Conservation (phyloP, 1,139 yeast genomes). For the Geotrichum reessii region DNA sequence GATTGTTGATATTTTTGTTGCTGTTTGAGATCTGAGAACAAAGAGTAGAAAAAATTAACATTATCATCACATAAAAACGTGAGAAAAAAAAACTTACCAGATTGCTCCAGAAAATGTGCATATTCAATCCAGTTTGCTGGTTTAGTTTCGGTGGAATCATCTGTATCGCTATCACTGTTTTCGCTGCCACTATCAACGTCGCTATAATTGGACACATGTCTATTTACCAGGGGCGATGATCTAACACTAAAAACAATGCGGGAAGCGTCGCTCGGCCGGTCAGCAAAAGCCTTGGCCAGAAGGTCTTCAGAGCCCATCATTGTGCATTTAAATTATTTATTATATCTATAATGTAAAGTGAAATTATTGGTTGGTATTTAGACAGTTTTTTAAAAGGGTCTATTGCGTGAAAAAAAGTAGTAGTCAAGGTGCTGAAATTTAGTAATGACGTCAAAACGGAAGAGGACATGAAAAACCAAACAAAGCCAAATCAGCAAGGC, state of each 20-base stretch:
- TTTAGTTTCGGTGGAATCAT: background rate
- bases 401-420: background rate
- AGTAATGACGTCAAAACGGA: background rate
- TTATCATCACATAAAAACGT: background rate
- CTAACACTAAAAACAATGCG: conserved; percentile 12
- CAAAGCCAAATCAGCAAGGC: background rate
- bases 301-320: conserved; percentile 12
- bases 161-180: background rate
- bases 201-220: background rate
- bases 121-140: conserved; percentile 16
- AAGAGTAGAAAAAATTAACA: background rate
- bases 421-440: too few relatives aligned
- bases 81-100: conserved; percentile 1
- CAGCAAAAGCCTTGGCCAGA: conserved; percentile 18
- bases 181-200: background rate
- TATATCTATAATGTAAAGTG: background rate
- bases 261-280: conserved; percentile 13
- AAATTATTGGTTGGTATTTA: background rate
- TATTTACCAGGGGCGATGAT: conserved; percentile 1
- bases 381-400: background rate
- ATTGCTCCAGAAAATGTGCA: conserved; percentile 14
- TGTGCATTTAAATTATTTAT: background rate
- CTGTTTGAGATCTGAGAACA: background rate
- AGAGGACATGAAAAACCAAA: background rate
- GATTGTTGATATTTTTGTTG: background rate